phyloP scores from a whole-genome alignment of 179 eudicot species.

The Monotropa hypopitys region DNA sequence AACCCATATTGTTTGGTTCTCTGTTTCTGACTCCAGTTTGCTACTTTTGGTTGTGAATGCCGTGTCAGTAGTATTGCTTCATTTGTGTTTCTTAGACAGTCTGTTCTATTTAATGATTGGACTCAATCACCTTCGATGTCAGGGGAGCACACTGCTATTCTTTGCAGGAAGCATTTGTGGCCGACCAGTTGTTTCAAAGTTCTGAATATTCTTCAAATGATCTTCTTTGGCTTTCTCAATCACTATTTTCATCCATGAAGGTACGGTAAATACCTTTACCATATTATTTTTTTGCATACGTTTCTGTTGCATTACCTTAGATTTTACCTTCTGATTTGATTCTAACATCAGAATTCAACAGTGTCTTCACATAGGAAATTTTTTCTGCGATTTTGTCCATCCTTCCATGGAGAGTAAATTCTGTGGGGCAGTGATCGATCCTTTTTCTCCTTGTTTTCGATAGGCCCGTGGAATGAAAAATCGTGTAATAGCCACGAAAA shows the following conservation, averaged over 20 bases:
- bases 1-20: background rate
- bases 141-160: slow-evolving; percentile 60
- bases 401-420: no score
- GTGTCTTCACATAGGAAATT: background rate
- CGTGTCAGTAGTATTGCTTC: background rate
- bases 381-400: no score
- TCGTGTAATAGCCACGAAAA: background rate
- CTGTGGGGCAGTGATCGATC: no score
- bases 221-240: slow-evolving; percentile 62
- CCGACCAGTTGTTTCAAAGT: slow-evolving; percentile 75
- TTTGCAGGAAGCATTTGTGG: slow-evolving; percentile 67
- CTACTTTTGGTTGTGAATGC: background rate
- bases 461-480: background rate
- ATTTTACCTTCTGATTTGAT: background rate
- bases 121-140: slow-evolving; percentile 9
- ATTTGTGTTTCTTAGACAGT: background rate
- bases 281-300: background rate
- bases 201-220: slow-evolving; percentile 60
- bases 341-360: background rate
- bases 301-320: background rate
- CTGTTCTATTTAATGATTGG: slow-evolving; percentile 1
- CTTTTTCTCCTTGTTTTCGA: no score
- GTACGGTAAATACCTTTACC: slow-evolving; percentile 23
- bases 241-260: slow-evolving; percentile 61
- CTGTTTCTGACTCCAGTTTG: background rate